A percentile compares a stretch with the other conserved stretches of the same genome.
Conservation (phyloP, 2,329 filamentous ascomycete species). For the Ophiocordyceps camponoti-floridani region DNA sequence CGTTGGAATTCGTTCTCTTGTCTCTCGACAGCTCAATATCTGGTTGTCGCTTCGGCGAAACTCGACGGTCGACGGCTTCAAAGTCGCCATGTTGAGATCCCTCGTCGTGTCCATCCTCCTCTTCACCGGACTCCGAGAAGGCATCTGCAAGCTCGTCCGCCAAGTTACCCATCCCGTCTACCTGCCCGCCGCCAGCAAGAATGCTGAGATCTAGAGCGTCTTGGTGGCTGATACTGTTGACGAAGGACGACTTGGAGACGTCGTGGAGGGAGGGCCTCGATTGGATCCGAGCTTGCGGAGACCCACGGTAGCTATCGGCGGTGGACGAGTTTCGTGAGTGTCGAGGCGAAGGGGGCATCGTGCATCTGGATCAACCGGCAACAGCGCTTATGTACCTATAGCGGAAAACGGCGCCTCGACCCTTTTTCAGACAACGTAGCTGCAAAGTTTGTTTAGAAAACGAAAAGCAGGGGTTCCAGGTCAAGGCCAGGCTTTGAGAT, state of each 20-base stretch:
- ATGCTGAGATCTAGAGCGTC: conserved; percentile 27
- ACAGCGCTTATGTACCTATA: not conserved
- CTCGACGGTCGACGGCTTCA: not conserved
- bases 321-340: conserved; percentile 41
- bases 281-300: conserved; percentile 26
- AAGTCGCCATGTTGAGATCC: conserved; percentile 22
- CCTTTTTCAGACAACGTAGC: too few relatives aligned
- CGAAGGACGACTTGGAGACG: conserved; percentile 25
- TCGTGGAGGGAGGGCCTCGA: conserved; percentile 35
- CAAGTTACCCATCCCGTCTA: conserved; percentile 53
- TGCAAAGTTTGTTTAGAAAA: not conserved
- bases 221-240: conserved; percentile 28
- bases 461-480: not conserved
- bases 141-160: conserved; percentile 68
- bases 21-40: not conserved
- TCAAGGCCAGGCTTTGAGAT: not conserved
- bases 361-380: not conserved
- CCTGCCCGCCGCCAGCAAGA: conserved; percentile 23
- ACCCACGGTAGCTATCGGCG: conserved; percentile 29
- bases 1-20: conserved; percentile 4
- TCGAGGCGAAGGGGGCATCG: conserved; percentile 25
- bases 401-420: not conserved
- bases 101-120: conserved; percentile 32
- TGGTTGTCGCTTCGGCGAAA: not conserved
- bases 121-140: conserved; percentile 47